These are phyloP conservation scores for Fusarium sp. DNA, from an alignment of 2,329 filamentous ascomycete species.

Conservation along the genomic window DNA sequence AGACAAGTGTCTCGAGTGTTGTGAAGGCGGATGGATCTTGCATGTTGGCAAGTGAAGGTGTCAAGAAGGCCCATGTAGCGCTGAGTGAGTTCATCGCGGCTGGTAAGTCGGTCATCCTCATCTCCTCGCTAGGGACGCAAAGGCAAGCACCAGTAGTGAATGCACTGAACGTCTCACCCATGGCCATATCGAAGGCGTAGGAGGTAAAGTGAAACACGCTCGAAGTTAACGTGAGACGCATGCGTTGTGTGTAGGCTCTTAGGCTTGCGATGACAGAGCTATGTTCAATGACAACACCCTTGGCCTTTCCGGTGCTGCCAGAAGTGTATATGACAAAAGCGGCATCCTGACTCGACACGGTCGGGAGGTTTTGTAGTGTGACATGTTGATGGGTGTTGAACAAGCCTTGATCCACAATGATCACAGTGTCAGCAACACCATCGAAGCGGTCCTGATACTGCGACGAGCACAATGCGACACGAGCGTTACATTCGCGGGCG, in stretches of 20 bases:
- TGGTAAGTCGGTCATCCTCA: slow-evolving; percentile 24
- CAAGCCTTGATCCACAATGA: background rate
- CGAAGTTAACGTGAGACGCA: slow-evolving; percentile 6
- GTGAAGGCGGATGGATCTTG: slow-evolving; percentile 34
- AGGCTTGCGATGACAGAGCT: slow-evolving; percentile 18
- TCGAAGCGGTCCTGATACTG: slow-evolving; percentile 18
- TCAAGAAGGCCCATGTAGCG: slow-evolving; percentile 41
- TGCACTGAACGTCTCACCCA: slow-evolving; percentile 35
- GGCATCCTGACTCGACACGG: background rate
- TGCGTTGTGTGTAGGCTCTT: slow-evolving; percentile 23
- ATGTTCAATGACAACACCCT: slow-evolving; percentile 42
- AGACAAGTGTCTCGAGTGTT: slow-evolving; percentile 28
- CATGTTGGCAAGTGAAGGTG: slow-evolving; percentile 41
- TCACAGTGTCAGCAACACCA: background rate
- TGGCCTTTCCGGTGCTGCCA: slow-evolving; percentile 42
- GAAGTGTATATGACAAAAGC: slow-evolving; percentile 42
- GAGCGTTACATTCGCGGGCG: slow-evolving; percentile 9
- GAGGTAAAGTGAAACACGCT: slow-evolving; percentile 41
- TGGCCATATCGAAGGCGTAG: slow-evolving; percentile 40
- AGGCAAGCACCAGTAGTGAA: slow-evolving; percentile 36
- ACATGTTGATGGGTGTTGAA: background rate
- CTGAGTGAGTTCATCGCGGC: slow-evolving; percentile 27
- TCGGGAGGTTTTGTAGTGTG: background rate
- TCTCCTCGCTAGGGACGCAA: slow-evolving; percentile 42
- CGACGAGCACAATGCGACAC: slow-evolving; percentile 16